Evolutionary conservation across 1,284 basidiomycete genomes (phyloP).

Genomic region (Waitea zeae): DNA sequence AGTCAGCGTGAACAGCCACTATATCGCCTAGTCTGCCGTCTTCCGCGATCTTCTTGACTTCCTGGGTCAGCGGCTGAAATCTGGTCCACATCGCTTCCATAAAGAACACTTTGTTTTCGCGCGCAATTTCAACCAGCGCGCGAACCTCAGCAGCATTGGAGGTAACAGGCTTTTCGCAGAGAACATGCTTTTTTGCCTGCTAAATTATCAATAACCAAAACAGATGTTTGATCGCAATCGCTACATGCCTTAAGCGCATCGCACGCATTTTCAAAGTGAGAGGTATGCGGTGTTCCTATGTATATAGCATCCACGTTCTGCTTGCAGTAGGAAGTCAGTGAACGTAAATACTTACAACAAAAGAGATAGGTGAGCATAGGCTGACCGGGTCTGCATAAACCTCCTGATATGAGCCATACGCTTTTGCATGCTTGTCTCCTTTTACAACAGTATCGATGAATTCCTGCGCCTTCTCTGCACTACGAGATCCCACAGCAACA

Average conservation of each 20-base stretch:
- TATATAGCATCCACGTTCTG: conserved; percentile 71
- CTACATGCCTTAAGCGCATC: conserved; percentile 65
- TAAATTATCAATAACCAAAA: too few species aligned
- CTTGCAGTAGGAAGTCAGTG: neutral
- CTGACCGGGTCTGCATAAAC: conserved; percentile 40
- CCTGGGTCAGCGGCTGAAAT: conserved; percentile 55
- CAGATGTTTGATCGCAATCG: too few species aligned
- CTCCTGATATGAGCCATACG: conserved; percentile 64
- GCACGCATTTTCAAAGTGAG: conserved; percentile 67
- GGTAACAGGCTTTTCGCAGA: conserved; percentile 74
- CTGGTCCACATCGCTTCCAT: conserved; percentile 83
- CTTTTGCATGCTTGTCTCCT: conserved; percentile 37
- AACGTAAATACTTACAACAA: neutral
- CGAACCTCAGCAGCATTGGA: conserved; percentile 46
- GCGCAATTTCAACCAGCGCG: conserved; percentile 55
- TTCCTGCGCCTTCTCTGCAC: conserved; percentile 44
- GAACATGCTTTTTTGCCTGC: conserved; percentile 84
- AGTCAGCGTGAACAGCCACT: conserved; percentile 48
- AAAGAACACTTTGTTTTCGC: conserved; percentile 64
- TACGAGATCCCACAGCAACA: conserved; percentile 68
- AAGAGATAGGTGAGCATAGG: conserved; percentile 2
- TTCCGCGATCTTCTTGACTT: conserved; percentile 47
- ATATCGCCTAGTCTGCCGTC: conserved; percentile 45
- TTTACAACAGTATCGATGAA: conserved; percentile 44
- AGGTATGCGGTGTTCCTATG: conserved; percentile 80